phyloP scores from a whole-genome alignment of 495 filamentous ascomycete species.

The Podospora australis region DNA sequence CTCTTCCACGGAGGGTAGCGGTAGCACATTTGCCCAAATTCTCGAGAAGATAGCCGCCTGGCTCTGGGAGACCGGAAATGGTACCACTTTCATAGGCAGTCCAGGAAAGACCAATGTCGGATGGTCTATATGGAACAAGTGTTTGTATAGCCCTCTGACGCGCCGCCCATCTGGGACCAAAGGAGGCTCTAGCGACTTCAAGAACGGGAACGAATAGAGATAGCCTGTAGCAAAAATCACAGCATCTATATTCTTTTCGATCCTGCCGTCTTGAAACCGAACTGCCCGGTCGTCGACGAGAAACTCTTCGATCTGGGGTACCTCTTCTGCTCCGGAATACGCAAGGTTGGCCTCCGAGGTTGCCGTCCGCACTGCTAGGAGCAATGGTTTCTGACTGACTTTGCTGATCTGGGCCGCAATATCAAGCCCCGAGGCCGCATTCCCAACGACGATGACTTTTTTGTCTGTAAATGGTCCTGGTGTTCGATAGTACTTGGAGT shows the following conservation, averaged over 20 bases:
- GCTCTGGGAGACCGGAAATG: constrained; percentile 72
- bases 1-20: constrained; percentile 51
- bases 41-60: constrained; percentile 73
- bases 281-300: constrained; percentile 29
- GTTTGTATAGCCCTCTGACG: constrained; percentile 62
- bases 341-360: constrained; percentile 25
- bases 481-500: constrained; percentile 73
- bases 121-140: constrained; percentile 67
- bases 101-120: constrained; percentile 75
- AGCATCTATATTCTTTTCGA: constrained; percentile 57
- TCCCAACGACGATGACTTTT: constrained; percentile 65
- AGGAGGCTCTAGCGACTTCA: constrained; percentile 50
- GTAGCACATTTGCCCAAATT: constrained; percentile 62
- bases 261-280: constrained; percentile 32
- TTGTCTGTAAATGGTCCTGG: constrained; percentile 50
- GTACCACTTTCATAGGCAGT: constrained; percentile 71
- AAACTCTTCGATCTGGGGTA: constrained; percentile 38
- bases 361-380: constrained; percentile 36
- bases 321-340: constrained; percentile 29
- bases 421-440: constrained; percentile 71
- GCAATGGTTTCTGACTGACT: constrained; percentile 34
- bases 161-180: constrained; percentile 63
- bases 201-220: constrained; percentile 63
- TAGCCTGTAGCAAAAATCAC: constrained; percentile 73
- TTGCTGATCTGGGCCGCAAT: constrained; percentile 66